Conservation (phyloP, 148 eudicot species). For the Silene uniflora region DNA sequence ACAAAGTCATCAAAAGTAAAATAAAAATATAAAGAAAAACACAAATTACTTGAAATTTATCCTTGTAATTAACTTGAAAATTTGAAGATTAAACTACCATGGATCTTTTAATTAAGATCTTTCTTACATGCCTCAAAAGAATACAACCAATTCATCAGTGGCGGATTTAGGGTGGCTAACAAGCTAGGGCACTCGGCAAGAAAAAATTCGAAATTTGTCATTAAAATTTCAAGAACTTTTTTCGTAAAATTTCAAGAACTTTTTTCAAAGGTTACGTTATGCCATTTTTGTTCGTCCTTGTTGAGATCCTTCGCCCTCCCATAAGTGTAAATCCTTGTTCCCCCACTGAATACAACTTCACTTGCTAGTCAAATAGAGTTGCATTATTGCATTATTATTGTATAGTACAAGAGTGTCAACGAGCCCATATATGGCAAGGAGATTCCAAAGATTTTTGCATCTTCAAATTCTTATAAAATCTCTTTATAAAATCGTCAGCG, state of each 20-base stretch:
- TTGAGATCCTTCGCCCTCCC: too few species aligned
- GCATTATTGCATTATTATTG: not conserved
- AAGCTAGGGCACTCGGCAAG: too few species aligned
- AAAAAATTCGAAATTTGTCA: too few species aligned
- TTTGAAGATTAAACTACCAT: not conserved
- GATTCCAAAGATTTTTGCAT: slow-evolving; percentile 46
- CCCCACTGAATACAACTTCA: too few species aligned
- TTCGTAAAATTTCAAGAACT: too few species aligned
- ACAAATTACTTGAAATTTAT: not conserved
- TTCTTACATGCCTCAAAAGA: slow-evolving; percentile 2
- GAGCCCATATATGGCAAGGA: slow-evolving; percentile 37
- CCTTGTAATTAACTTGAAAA: not conserved
- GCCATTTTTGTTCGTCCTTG: too few species aligned
- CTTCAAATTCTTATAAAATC: slow-evolving; percentile 56
- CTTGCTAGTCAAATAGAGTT: not conserved
- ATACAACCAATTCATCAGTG: not conserved
- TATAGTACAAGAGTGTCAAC: slow-evolving; percentile 13
- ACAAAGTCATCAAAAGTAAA: not conserved
- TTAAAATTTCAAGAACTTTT: too few species aligned
- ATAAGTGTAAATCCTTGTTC: too few species aligned
- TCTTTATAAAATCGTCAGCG: slow-evolving; percentile 69
- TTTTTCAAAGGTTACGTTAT: too few species aligned
- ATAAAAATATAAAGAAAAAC: not conserved
- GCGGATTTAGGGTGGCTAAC: too few species aligned
- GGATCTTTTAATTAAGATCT: not conserved